phyloP scores from a whole-genome alignment of 306 rosid species.

The Carpinus viminea region DNA sequence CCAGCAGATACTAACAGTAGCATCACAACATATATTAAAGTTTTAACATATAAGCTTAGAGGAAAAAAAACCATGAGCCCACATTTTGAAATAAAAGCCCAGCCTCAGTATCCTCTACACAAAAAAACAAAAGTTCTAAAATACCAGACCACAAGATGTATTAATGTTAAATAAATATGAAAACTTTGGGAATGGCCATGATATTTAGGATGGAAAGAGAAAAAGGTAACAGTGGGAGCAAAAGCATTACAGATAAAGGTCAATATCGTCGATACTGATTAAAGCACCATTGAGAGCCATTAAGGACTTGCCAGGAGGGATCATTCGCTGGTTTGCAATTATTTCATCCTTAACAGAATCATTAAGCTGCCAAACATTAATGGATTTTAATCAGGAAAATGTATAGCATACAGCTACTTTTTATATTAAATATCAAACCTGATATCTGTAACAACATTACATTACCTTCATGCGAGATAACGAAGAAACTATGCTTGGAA shows the following conservation, averaged over 20 bases:
- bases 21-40: background rate
- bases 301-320: slow-evolving; percentile 99
- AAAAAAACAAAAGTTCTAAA: background rate
- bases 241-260: slow-evolving; percentile 87
- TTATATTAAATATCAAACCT: background rate
- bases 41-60: background rate
- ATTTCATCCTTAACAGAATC: slow-evolving; percentile 92
- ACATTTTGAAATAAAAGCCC: background rate
- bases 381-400: slow-evolving; percentile 31
- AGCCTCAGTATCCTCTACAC: background rate
- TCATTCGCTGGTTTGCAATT: slow-evolving; percentile 89
- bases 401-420: background rate
- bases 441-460: slow-evolving; percentile 17
- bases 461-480: slow-evolving; percentile 96
- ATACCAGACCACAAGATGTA: slow-evolving; percentile 21
- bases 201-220: slow-evolving; percentile 26
- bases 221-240: slow-evolving; percentile 40
- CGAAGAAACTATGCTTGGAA: slow-evolving; percentile 93
- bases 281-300: slow-evolving; percentile 98
- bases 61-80: background rate
- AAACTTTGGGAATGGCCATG: background rate
- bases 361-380: slow-evolving; percentile 63
- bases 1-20: background rate
- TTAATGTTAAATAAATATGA: slow-evolving; percentile 17
- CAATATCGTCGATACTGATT: slow-evolving; percentile 91